Conservation (phyloP, 345 rosid genomes). For the Passiflora organensis region DNA sequence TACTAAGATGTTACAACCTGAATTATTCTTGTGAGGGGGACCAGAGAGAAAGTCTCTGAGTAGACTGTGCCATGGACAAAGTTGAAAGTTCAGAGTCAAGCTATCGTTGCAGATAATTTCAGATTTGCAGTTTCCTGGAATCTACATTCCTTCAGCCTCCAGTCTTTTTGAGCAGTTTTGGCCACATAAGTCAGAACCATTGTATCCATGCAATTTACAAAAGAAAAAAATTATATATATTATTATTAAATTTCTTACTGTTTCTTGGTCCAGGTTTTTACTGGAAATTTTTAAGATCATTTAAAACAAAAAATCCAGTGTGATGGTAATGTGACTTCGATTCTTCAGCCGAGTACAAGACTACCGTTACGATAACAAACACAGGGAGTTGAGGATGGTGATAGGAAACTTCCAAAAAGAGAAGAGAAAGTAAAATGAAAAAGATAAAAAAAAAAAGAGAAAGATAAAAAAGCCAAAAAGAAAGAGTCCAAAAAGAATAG, state of each 20-base stretch:
- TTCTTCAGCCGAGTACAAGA: neutral
- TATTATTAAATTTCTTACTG: too few species aligned
- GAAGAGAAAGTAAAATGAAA: neutral
- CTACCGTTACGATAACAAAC: neutral
- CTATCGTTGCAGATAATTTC: neutral
- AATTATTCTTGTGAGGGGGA: neutral
- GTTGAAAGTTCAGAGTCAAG: neutral
- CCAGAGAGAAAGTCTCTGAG: neutral
- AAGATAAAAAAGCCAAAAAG: constrained; percentile 18
- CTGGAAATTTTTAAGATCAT: too few species aligned
- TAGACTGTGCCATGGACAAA: neutral
- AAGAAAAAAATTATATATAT: too few species aligned
- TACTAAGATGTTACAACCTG: constrained; percentile 8
- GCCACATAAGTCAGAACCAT: neutral
- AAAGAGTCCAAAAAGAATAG: constrained; percentile 4
- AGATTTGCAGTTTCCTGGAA: neutral
- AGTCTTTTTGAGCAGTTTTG: neutral
- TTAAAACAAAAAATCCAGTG: too few species aligned
- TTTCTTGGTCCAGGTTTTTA: too few species aligned
- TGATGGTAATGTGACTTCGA: neutral
- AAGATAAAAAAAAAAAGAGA: neutral
- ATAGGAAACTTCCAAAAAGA: constrained; percentile 43
- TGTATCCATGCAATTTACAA: too few species aligned
- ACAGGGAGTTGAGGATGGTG: constrained; percentile 15
- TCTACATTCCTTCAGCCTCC: neutral